A percentile compares a stretch with the other conserved stretches of the same genome.
Conservation (phyloP, 108 stramenopile genomes). For the Hondaea fermentalgiana region DNA sequence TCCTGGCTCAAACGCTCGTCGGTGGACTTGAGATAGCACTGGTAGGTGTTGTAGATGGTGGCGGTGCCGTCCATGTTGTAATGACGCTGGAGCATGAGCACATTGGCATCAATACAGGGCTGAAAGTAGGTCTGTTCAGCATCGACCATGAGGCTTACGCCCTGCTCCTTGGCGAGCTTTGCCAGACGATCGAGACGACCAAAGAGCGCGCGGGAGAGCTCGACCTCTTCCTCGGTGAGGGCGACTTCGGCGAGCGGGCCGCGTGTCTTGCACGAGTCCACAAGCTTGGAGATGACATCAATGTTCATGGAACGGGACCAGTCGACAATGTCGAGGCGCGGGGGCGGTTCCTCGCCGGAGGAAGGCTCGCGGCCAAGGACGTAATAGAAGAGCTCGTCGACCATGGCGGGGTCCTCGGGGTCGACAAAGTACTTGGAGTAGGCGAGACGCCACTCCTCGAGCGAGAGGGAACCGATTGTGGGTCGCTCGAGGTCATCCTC, state of each 20-base stretch:
- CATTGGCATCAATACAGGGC: conserved; percentile 86
- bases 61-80: conserved; percentile 47
- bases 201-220: conserved; percentile 60
- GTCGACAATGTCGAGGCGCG: conserved; percentile 21
- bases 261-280: conserved; percentile 14
- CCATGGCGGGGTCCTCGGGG: not conserved
- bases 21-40: conserved; percentile 82
- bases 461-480: not conserved
- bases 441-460: not conserved
- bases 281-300: not conserved
- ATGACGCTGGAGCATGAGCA: conserved; percentile 60
- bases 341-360: not conserved
- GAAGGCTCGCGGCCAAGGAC: not conserved
- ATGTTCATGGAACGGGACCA: conserved; percentile 16
- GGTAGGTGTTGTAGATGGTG: conserved; percentile 80
- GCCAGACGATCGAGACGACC: conserved; percentile 62
- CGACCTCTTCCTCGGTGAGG: conserved; percentile 71
- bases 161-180: conserved; percentile 46
- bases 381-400: not conserved
- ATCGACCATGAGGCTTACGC: conserved; percentile 80
- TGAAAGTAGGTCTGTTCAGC: conserved; percentile 90
- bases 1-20: conserved; percentile 58
- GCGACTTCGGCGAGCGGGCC: conserved; percentile 63
- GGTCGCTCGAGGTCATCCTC: not conserved
- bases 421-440: not conserved